A percentile compares a stretch with the other conserved stretches of the same genome.
Evolutionary conservation across 805 yeast species (phyloP).

Genomic region (Wickerhamomyces chaumierensis): DNA sequence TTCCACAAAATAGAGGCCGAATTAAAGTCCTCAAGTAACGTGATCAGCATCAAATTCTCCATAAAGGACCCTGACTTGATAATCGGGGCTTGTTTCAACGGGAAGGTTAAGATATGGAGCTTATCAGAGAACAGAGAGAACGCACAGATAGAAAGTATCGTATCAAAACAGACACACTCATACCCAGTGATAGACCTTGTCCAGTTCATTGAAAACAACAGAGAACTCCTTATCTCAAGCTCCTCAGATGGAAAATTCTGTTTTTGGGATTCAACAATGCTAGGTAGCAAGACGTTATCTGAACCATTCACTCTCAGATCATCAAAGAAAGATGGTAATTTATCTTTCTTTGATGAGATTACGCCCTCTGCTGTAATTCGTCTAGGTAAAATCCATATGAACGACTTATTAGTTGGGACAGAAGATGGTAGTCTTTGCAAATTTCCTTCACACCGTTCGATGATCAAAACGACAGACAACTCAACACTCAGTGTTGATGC

Average conservation of each 20-base stretch:
- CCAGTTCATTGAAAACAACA: constrained; percentile 13
- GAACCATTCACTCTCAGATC: constrained; percentile 13
- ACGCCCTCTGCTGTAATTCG: constrained; percentile 16
- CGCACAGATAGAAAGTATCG: constrained; percentile 8
- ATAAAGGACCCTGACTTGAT: constrained; percentile 26
- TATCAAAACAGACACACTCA: constrained; percentile 12
- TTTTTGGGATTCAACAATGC: constrained; percentile 20
- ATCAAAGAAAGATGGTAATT: constrained; percentile 12
- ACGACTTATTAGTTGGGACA: constrained; percentile 19
- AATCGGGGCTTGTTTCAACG: constrained; percentile 38
- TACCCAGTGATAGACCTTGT: constrained; percentile 14
- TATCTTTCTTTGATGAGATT: constrained; percentile 19
- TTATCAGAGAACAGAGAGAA: no score
- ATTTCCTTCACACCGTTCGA: constrained; percentile 17
- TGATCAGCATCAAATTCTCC: constrained; percentile 30
- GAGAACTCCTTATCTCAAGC: constrained; percentile 13
- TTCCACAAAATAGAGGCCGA: constrained; percentile 23
- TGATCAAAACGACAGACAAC: constrained; percentile 6
- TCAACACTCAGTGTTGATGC: constrained; percentile 7
- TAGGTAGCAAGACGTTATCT: constrained; percentile 15
- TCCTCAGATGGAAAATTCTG: constrained; percentile 22
- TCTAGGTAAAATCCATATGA: constrained; percentile 10
- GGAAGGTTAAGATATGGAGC: constrained; percentile 43
- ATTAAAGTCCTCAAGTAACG: constrained; percentile 28
- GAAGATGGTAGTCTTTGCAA: constrained; percentile 24